phyloP scores from a whole-genome alignment of 23 red algal species.

The Gracilaria domingensis region DNA sequence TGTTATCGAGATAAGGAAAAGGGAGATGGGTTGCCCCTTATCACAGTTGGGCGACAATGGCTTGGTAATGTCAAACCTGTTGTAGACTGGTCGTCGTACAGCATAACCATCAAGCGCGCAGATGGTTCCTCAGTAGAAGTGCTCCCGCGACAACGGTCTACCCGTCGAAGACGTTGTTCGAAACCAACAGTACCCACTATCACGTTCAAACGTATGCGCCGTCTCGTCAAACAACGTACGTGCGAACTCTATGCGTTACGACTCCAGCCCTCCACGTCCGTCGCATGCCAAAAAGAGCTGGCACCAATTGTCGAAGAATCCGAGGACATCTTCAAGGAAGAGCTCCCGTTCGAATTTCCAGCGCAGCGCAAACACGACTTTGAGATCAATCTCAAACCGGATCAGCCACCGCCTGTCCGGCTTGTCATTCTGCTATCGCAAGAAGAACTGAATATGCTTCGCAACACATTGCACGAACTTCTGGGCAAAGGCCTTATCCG shows the following conservation, averaged over 20 bases:
- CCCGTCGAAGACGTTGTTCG: not conserved
- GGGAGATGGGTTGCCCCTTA: too few species aligned
- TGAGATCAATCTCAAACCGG: conserved; percentile 37
- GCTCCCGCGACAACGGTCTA: not conserved
- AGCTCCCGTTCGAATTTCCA: conserved; percentile 12
- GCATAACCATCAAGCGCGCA: conserved; percentile 29
- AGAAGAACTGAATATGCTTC: not conserved
- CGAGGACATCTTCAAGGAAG: too few species aligned
- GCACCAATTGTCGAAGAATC: not conserved
- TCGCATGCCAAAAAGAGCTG: not conserved
- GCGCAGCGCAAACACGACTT: not conserved
- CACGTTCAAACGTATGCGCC: not conserved
- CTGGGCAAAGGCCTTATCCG: conserved; percentile 6
- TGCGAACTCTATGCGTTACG: conserved; percentile 25
- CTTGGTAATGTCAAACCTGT: not conserved
- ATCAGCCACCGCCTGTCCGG: conserved; percentile 3
- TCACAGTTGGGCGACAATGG: conserved; percentile 23
- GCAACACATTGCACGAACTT: not conserved
- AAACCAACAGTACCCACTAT: not conserved
- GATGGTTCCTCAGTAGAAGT: not conserved
- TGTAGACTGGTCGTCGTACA: conserved; percentile 11
- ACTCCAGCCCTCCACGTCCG: not conserved
- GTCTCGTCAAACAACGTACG: too few species aligned
- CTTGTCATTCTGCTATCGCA: conserved; percentile 34
- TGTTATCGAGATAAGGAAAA: not conserved